Percentiles rank a stretch among this genome's conserved stretches.
Evolutionary conservation across 768 basidiomycete genomes (phyloP).

Genomic region (Boletus speciosus): DNA sequence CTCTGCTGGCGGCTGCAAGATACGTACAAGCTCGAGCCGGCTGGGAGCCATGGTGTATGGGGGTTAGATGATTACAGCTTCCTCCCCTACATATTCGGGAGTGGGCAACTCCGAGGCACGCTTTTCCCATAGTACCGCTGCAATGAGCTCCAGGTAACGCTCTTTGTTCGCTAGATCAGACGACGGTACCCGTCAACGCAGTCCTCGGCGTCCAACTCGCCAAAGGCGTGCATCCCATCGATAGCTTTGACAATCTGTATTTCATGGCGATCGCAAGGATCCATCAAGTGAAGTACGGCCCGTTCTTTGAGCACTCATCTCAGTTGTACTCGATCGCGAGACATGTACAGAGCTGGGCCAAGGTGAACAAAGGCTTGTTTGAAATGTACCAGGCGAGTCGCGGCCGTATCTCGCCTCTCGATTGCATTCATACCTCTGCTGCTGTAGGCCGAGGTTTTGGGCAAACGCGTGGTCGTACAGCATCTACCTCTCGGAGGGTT

Average conservation of each 20-base stretch:
- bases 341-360: constrained; percentile 87
- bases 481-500: constrained; percentile 85
- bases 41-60: constrained; percentile 98
- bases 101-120: constrained; percentile 79
- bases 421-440: constrained; percentile 5
- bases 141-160: constrained; percentile 2
- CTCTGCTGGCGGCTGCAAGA: constrained; percentile 87
- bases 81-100: constrained; percentile 87
- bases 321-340: constrained; percentile 83
- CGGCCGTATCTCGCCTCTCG: not conserved
- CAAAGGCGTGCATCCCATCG: constrained; percentile 18
- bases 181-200: constrained; percentile 58
- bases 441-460: constrained; percentile 78
- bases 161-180: constrained; percentile 47
- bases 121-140: not conserved
- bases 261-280: constrained; percentile 77
- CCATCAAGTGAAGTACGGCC: constrained; percentile 76
- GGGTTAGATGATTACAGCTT: constrained; percentile 91
- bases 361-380: constrained; percentile 84
- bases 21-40: constrained; percentile 87
- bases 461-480: constrained; percentile 95
- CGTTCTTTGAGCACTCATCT: constrained; percentile 91
- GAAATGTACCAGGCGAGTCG: constrained; percentile 89
- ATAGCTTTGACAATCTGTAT: constrained; percentile 63
- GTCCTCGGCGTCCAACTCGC: constrained; percentile 53